phyloP scores from a whole-genome alignment of 2,329 filamentous ascomycete species.

The Ophiosphaerella narmari region DNA sequence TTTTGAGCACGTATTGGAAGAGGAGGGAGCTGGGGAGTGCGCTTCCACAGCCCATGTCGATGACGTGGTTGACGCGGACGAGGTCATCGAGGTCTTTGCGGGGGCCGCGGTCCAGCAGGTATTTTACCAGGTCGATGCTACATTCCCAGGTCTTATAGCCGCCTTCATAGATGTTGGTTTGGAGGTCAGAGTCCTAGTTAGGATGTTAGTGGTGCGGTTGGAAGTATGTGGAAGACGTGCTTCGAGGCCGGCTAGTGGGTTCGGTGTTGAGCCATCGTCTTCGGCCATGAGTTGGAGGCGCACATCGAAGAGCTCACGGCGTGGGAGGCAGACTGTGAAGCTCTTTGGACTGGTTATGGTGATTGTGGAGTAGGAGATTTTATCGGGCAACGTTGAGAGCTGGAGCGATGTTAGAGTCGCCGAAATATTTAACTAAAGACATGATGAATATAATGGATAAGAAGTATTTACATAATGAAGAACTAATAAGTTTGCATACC shows the following conservation, averaged over 20 bases:
- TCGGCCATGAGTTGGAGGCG: slow-evolving; percentile 80
- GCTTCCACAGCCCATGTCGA: slow-evolving; percentile 76
- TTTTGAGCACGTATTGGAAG: slow-evolving; percentile 64
- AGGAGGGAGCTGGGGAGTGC: slow-evolving; percentile 73
- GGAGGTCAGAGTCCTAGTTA: slow-evolving; percentile 66
- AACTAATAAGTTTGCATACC: slow-evolving; percentile 40
- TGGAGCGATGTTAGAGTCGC: slow-evolving; percentile 31
- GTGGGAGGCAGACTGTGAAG: slow-evolving; percentile 62
- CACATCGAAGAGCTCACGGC: slow-evolving; percentile 81
- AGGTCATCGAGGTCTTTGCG: slow-evolving; percentile 57
- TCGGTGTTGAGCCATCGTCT: slow-evolving; percentile 48
- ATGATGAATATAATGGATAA: not conserved
- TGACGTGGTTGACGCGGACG: slow-evolving; percentile 53
- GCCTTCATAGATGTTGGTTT: slow-evolving; percentile 81
- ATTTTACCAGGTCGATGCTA: slow-evolving; percentile 76
- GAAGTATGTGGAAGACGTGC: slow-evolving; percentile 14
- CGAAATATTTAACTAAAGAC: not conserved
- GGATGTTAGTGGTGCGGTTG: no score
- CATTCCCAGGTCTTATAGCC: slow-evolving; percentile 93
- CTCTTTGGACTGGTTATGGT: slow-evolving; percentile 64
- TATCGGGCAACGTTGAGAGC: slow-evolving; percentile 68
- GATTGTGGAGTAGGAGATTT: slow-evolving; percentile 71
- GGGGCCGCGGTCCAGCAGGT: slow-evolving; percentile 56
- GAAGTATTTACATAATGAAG: not conserved
- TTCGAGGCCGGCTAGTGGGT: slow-evolving; percentile 37